Percentiles rank a stretch among this genome's conserved stretches.
phyloP scores from a whole-genome alignment of 2,329 filamentous ascomycete genomes.

The Aspergillus texensis region DNA sequence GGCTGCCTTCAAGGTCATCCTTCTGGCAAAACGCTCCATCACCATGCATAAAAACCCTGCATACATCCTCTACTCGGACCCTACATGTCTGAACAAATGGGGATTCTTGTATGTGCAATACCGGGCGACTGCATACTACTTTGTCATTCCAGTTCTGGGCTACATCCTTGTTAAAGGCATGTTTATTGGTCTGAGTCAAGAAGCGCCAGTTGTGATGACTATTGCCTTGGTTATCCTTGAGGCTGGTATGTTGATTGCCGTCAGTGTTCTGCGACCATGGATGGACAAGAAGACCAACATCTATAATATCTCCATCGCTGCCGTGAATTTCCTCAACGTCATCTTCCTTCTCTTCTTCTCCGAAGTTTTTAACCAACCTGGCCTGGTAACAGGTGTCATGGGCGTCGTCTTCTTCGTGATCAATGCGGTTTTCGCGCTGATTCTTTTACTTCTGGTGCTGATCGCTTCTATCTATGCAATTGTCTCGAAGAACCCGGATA shows the following conservation, averaged over 20 bases:
- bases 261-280: constrained; percentile 84
- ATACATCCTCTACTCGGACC: constrained; percentile 95
- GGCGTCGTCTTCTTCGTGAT: constrained; percentile 86
- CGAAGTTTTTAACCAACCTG: constrained; percentile 79
- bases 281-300: constrained; percentile 99
- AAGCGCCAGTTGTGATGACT: constrained; percentile 71
- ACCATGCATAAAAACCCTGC: constrained; percentile 93
- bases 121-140: constrained; percentile 94
- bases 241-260: constrained; percentile 72
- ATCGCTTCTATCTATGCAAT: constrained; percentile 77
- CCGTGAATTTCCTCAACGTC: constrained; percentile 86
- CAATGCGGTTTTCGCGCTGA: constrained; percentile 80
- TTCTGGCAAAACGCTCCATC: constrained; percentile 84
- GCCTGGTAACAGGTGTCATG: constrained; percentile 81
- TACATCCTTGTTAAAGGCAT: constrained; percentile 87
- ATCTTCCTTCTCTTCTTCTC: constrained; percentile 90
- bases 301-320: constrained; percentile 91
- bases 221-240: constrained; percentile 84
- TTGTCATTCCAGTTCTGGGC: constrained; percentile 75
- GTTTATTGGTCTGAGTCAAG: constrained; percentile 82
- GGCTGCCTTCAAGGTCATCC: constrained; percentile 88
- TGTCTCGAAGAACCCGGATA: constrained; percentile 90
- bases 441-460: constrained; percentile 80
- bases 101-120: constrained; percentile 97
- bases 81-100: constrained; percentile 94